Evolutionary conservation across 2,329 filamentous ascomycete genomes (phyloP), one percentile per base, ranked within the genome.

Genomic region (Albifimbria verrucaria): DNA sequence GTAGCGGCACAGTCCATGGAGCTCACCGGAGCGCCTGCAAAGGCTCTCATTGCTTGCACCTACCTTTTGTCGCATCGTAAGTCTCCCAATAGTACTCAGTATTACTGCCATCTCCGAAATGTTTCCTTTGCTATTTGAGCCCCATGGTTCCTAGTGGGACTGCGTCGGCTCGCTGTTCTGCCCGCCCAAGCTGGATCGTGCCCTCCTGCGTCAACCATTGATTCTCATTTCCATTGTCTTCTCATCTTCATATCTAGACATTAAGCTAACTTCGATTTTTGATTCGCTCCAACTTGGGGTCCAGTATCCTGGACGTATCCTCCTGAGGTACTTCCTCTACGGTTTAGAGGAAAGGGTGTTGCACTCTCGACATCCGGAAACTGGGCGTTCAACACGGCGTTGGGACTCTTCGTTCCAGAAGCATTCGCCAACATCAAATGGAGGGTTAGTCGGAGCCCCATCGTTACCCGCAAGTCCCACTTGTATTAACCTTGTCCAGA

Each of bases 31-130:
- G 55, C 72, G 1, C 74, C 81, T 12, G 80, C 84, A 20, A 77
- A 86, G 61, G 79, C 79, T 2, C 81, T 88, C 51, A 88, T 89
- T 52, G 83, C 85, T 2, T 85, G 79, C 58, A 87, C 84, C 0
- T 89, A 88, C 56, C 79, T 82, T 32, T 86, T 51, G 82, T 86
- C 18, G 82, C 81, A 0, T 72, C 69, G 0, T 74, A 66, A 32
- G 26, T 32, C 15, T 9, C 7, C n/a, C n/a, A n/a, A n/a, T n/a
- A n/a, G n/a, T n/a, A n/a, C n/a, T n/a, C n/a, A n/a, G n/a, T n/a
- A n/a, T n/a, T n/a, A n/a, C n/a, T n/a, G n/a, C n/a, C n/a, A n/a
- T n/a, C n/a, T n/a, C n/a, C n/a, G n/a, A n/a, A n/a, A n/a, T n/a
- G n/a, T n/a, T n/a, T n/a, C n/a, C n/a, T n/a, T n/a, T n/a, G n/a